phyloP scores from a whole-genome alignment of 179 eudicot genomes.

The Spinacia oleracea region DNA sequence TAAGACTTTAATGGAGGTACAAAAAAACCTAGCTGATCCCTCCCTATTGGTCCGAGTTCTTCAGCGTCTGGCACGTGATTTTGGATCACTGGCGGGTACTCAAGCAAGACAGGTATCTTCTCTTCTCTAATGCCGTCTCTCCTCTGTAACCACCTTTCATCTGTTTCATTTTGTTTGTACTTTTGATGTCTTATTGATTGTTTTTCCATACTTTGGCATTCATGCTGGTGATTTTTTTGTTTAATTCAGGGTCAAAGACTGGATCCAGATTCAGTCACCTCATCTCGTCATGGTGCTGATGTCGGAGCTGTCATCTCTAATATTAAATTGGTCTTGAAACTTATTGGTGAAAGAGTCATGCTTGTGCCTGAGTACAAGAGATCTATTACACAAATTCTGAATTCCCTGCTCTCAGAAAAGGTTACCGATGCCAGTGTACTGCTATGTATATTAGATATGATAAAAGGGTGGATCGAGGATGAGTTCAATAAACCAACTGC shows the following conservation, averaged over 20 bases:
- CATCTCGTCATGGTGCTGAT: slow-evolving; percentile 94
- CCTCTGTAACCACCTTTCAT: slow-evolving; percentile 1
- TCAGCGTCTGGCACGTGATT: slow-evolving; percentile 95
- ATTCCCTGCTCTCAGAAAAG: slow-evolving; percentile 81
- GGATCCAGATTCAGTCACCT: slow-evolving; percentile 85
- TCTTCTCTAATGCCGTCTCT: not conserved
- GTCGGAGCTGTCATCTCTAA: slow-evolving; percentile 70
- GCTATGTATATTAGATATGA: slow-evolving; percentile 81
- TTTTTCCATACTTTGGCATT: not conserved
- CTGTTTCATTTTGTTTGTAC: not conserved
- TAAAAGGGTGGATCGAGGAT: slow-evolving; percentile 93
- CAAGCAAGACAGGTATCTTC: slow-evolving; percentile 70
- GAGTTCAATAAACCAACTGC: slow-evolving; percentile 64
- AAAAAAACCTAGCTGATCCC: slow-evolving; percentile 73
- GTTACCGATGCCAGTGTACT: slow-evolving; percentile 87
- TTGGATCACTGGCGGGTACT: slow-evolving; percentile 64
- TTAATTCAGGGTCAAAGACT: slow-evolving; percentile 68
- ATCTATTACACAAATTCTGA: slow-evolving; percentile 71
- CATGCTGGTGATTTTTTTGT: slow-evolving; percentile 15
- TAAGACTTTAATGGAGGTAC: slow-evolving; percentile 83
- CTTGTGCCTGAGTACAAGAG: slow-evolving; percentile 79
- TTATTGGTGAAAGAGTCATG: slow-evolving; percentile 89
- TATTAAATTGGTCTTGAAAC: slow-evolving; percentile 77
- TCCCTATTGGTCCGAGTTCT: slow-evolving; percentile 78
- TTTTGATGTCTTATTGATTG: not conserved